These are phyloP conservation scores for Ophidiomyces ophidiicola DNA, from an alignment of 2,329 filamentous ascomycete genomes.

Conservation along the genomic window DNA sequence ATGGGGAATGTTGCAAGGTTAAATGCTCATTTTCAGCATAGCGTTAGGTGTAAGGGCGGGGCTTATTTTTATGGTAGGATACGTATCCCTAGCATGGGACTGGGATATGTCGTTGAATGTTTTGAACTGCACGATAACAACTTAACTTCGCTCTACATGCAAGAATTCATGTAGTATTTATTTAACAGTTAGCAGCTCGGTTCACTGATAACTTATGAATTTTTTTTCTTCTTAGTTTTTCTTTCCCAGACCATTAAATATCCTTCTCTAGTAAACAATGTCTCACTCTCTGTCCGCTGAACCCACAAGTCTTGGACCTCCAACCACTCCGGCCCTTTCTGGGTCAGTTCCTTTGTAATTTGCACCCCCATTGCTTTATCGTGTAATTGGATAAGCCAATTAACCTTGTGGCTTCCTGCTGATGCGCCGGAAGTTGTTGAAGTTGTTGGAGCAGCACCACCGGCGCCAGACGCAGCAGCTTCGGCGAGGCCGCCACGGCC, in stretches of 20 bases:
- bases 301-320: conserved; percentile 91
- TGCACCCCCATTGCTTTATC: conserved; percentile 52
- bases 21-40: too few species aligned
- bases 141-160: too few species aligned
- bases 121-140: too few species aligned
- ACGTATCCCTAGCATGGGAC: too few species aligned
- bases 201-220: too few species aligned
- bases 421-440: conserved; percentile 51
- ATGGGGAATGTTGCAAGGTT: conserved; percentile 25
- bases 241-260: conserved; percentile 96
- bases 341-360: conserved; percentile 21
- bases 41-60: too few species aligned
- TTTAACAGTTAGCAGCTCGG: too few species aligned
- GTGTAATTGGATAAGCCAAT: conserved; percentile 84
- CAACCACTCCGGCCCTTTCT: conserved; percentile 64
- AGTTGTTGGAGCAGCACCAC: conserved; percentile 11
- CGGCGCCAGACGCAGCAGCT: conserved; percentile 20
- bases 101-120: too few species aligned
- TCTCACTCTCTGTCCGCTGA: conserved; percentile 74
- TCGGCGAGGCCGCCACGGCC: conserved; percentile 29
- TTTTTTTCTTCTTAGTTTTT: conserved; percentile 36
- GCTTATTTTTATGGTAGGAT: too few species aligned
- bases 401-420: conserved; percentile 80
- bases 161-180: too few species aligned
- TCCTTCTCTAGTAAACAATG: conserved; percentile 82